These are phyloP conservation scores for Cytidiella melzeri DNA, from an alignment of 768 basidiomycete species.

Conservation along the genomic window DNA sequence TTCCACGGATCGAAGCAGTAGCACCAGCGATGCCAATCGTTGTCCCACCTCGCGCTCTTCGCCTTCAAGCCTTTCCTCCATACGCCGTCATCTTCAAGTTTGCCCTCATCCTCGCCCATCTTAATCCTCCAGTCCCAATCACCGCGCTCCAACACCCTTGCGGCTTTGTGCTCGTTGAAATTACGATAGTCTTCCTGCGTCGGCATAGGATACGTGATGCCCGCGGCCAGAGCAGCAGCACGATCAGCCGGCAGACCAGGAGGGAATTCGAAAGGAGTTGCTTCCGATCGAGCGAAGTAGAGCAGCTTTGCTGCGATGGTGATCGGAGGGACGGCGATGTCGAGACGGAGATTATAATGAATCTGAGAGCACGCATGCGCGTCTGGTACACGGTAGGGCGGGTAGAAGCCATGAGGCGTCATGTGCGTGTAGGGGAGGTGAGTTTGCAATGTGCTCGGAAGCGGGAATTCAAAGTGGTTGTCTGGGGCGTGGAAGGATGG, in stretches of 20 bases:
- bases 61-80: slow-evolving; percentile 21
- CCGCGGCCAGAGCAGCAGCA: slow-evolving; percentile 25
- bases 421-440: slow-evolving; percentile 25
- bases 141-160: slow-evolving; percentile 25
- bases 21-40: slow-evolving; percentile 50
- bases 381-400: slow-evolving; percentile 34
- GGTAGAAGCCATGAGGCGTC: slow-evolving; percentile 42
- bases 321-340: slow-evolving; percentile 39
- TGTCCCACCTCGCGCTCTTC: slow-evolving; percentile 45
- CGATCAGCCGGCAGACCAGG: slow-evolving; percentile 21
- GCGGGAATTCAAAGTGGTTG: slow-evolving; percentile 50
- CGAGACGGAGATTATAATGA: slow-evolving; percentile 20
- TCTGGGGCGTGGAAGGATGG: slow-evolving; percentile 54
- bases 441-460: slow-evolving; percentile 20
- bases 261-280: slow-evolving; percentile 20
- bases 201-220: slow-evolving; percentile 24
- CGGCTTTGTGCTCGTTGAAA: slow-evolving; percentile 39
- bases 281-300: slow-evolving; percentile 54
- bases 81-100: slow-evolving; percentile 21
- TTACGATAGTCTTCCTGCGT: slow-evolving; percentile 59
- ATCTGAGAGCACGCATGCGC: slow-evolving; percentile 4
- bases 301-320: slow-evolving; percentile 52
- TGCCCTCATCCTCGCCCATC: slow-evolving; percentile 18
- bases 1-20: slow-evolving; percentile 39
- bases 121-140: slow-evolving; percentile 18